Evolutionary conservation across 2,329 filamentous ascomycete species (phyloP).

Genomic region (Amauroascus niger): DNA sequence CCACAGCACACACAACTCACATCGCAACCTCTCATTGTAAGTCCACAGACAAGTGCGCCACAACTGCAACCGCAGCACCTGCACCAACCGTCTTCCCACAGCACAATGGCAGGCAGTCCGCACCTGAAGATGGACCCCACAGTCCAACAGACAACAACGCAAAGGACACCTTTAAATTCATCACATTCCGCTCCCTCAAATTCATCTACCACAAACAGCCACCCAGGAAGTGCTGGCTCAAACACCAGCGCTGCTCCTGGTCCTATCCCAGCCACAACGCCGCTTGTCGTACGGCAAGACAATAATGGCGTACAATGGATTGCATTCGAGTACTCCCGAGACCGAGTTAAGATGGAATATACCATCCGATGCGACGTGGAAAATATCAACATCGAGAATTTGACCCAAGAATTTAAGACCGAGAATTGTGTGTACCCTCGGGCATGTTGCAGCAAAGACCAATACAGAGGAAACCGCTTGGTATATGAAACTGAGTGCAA

Average conservation of each 20-base stretch:
- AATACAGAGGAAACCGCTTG: constrained; percentile 89
- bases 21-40: constrained; percentile 48
- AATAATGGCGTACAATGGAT: constrained; percentile 98
- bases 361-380: constrained; percentile 97
- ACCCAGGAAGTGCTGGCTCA: constrained; percentile 45
- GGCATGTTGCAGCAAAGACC: constrained; percentile 87
- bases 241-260: constrained; percentile 90
- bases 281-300: constrained; percentile 85
- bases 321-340: constrained; percentile 92
- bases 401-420: constrained; percentile 83
- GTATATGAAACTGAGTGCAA: constrained; percentile 99
- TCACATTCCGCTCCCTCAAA: constrained; percentile 46
- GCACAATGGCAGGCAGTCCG: constrained; percentile 51
- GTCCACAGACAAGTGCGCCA: constrained; percentile 33
- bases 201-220: constrained; percentile 23
- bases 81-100: constrained; percentile 28
- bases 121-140: constrained; percentile 40
- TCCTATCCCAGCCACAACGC: constrained; percentile 92
- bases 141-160: constrained; percentile 30
- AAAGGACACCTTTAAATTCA: constrained; percentile 30
- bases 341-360: constrained; percentile 98
- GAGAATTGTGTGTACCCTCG: constrained; percentile 98
- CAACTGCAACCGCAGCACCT: constrained; percentile 34
- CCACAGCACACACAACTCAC: constrained; percentile 49
- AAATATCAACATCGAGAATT: constrained; percentile 80